Base-by-base conservation (phyloP, 208 protist species). In the Crithidia fasciculata region DNA sequence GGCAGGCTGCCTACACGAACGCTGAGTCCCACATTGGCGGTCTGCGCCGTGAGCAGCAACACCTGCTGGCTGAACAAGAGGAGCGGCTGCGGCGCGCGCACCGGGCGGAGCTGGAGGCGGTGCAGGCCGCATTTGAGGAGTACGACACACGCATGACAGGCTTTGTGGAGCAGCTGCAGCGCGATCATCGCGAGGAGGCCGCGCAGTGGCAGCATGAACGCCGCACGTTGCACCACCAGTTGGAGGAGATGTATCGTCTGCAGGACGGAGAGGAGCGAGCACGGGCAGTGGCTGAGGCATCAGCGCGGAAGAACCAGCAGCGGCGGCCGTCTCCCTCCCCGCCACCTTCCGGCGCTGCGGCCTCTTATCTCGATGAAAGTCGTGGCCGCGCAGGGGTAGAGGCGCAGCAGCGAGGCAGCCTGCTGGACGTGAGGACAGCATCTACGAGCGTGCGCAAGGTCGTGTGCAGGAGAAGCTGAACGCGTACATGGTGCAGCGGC, bases 61-160 rank as follows among this genome's bases (percentile, higher is more conserved):
- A 85, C 49, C 69, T 83, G 67, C 61, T 90, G 10, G 64, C 54
- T 2, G 53, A 68, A 7, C 76, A 74, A 9, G 76, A 83, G 52
- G 76, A 80, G 15, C 56, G 78, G 54, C 73, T 87, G n/a, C 78
- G 76, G 15, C 67, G 66, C 16, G 45, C 69, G 9, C 81, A 90
- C 60, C 60, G 58, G 0, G 73, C 62, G 13, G 85, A 90, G 52
- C 62, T 90, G 56, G 66, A 73, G 18, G 80, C 64, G 12, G 57
- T 90, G 15, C 79, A 79, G 49, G 75, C 67, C 12, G 85, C 85
- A 15, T 90, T 90, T 60, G 76, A 82, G 28, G 70, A 78, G 43
- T 90, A 90, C 66, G 82, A 88, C 62, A 49, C 53, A 4, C 65
- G 81, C 41, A 86, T 90, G 76, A 79, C 74, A 0, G 50, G 60